phyloP scores from a whole-genome alignment of 495 filamentous ascomycete genomes.

The Aspergillus steynii region DNA sequence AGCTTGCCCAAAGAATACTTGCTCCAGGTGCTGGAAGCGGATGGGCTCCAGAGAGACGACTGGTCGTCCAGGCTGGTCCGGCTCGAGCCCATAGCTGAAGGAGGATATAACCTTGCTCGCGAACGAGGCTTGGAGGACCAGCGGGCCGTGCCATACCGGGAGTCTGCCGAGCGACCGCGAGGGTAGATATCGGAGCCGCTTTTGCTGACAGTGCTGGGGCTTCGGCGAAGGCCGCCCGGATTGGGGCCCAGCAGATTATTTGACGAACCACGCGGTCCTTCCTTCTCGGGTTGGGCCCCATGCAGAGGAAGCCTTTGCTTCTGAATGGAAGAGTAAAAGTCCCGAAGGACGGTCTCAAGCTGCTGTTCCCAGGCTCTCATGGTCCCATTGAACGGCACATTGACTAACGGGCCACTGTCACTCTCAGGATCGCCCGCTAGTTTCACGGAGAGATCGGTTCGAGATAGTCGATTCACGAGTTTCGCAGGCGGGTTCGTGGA shows the following conservation, averaged over 20 bases:
- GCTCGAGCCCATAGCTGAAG: conserved; percentile 84
- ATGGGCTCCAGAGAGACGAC: conserved; percentile 88
- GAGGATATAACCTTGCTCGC: conserved; percentile 73
- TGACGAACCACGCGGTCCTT: conserved; percentile 40
- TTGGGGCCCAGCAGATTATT: conserved; percentile 50
- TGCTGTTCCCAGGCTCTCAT: conserved; percentile 85
- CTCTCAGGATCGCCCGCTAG: conserved; percentile 31
- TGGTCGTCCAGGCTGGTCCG: conserved; percentile 91
- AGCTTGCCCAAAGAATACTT: conserved; percentile 87
- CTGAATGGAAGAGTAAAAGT: conserved; percentile 88
- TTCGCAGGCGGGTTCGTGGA: conserved; percentile 18
- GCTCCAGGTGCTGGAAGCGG: conserved; percentile 89
- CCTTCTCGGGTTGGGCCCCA: conserved; percentile 54
- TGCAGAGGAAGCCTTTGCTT: conserved; percentile 81
- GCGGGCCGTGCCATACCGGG: conserved; percentile 62
- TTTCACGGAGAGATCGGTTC: conserved; percentile 31
- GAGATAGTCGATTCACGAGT: conserved; percentile 27
- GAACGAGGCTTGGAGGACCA: conserved; percentile 88
- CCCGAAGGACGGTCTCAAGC: conserved; percentile 84
- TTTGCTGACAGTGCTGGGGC: conserved; percentile 89
- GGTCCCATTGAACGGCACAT: conserved; percentile 72
- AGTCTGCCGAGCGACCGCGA: conserved; percentile 69
- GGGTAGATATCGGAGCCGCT: conserved; percentile 74
- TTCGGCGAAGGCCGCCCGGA: conserved; percentile 68
- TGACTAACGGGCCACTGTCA: conserved; percentile 67